Evolutionary conservation across 306 rosid species (phyloP).

Genomic region (Nissolia schottii): DNA sequence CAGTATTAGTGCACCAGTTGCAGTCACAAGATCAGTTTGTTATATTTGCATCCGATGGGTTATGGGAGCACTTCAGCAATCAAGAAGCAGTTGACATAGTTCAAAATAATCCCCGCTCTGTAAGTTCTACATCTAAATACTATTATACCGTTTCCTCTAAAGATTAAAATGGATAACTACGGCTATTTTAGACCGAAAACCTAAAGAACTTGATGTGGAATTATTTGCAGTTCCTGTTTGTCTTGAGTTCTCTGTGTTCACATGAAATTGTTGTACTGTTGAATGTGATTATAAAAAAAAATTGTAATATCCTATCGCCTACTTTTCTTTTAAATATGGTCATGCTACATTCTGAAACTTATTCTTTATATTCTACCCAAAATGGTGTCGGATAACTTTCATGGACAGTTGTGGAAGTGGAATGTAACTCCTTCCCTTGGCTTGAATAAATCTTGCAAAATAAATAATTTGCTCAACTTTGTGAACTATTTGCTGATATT

Average conservation of each 20-base stretch:
- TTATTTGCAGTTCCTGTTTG: not conserved
- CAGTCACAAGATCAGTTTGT: constrained; percentile 73
- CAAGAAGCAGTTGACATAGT: constrained; percentile 92
- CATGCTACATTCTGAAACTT: not conserved
- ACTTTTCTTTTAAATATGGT: not conserved
- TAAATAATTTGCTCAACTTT: too few relatives aligned
- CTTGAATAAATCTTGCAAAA: too few relatives aligned
- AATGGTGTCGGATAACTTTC: too few relatives aligned
- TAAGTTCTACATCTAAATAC: constrained; percentile 36
- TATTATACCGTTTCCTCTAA: not conserved
- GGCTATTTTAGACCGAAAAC: not conserved
- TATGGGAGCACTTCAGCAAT: constrained; percentile 91
- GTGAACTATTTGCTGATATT: too few relatives aligned
- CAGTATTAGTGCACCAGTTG: constrained; percentile 59
- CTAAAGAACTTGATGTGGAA: not conserved
- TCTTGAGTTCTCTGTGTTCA: not conserved
- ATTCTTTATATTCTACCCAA: not conserved
- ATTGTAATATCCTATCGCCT: too few relatives aligned
- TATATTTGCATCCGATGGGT: constrained; percentile 92
- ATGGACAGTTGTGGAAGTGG: not conserved
- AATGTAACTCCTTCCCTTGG: too few relatives aligned
- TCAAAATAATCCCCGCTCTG: constrained; percentile 64
- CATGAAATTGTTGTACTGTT: not conserved
- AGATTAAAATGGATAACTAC: not conserved
- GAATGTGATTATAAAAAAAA: not conserved